phyloP scores from a whole-genome alignment of 1,284 basidiomycete genomes.

The Porodaedalea pini region DNA sequence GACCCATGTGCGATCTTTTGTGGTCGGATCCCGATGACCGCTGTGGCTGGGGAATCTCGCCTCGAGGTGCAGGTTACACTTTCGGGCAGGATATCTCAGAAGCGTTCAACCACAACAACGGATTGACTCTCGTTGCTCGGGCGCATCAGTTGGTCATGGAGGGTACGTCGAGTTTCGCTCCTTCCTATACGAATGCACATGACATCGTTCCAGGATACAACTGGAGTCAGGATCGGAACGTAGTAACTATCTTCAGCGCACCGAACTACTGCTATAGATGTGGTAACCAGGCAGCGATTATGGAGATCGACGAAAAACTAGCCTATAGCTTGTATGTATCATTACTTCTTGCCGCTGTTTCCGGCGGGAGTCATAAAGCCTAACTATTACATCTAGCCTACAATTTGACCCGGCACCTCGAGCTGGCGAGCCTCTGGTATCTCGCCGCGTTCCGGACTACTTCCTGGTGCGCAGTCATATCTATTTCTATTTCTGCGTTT shows the following conservation, averaged over 20 bases:
- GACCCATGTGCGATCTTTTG: slow-evolving; percentile 97
- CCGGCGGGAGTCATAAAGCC: slow-evolving; percentile 13
- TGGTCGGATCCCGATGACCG: slow-evolving; percentile 99
- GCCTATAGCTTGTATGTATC: slow-evolving; percentile 83
- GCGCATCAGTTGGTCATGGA: slow-evolving; percentile 99
- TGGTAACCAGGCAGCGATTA: slow-evolving; percentile 99
- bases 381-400: slow-evolving; percentile 55
- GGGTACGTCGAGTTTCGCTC: slow-evolving; percentile 48
- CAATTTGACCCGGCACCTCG: slow-evolving; percentile 99
- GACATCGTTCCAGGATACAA: slow-evolving; percentile 55
- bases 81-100: slow-evolving; percentile 99
- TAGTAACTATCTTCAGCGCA: slow-evolving; percentile 99
- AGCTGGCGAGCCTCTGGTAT: slow-evolving; percentile 96
- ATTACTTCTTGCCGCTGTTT: slow-evolving; percentile 19
- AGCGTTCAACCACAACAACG: slow-evolving; percentile 99
- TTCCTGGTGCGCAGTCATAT: slow-evolving; percentile 65
- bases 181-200: background rate
- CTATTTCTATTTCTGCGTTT: background rate
- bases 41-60: slow-evolving; percentile 99
- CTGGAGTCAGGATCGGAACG: slow-evolving; percentile 99
- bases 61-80: slow-evolving; percentile 97
- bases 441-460: slow-evolving; percentile 97
- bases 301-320: slow-evolving; percentile 99
- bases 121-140: slow-evolving; percentile 91
- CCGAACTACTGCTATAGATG: slow-evolving; percentile 99